phyloP scores from a whole-genome alignment of 177 flowering plant species.

The Tripterygium wilfordii region DNA sequence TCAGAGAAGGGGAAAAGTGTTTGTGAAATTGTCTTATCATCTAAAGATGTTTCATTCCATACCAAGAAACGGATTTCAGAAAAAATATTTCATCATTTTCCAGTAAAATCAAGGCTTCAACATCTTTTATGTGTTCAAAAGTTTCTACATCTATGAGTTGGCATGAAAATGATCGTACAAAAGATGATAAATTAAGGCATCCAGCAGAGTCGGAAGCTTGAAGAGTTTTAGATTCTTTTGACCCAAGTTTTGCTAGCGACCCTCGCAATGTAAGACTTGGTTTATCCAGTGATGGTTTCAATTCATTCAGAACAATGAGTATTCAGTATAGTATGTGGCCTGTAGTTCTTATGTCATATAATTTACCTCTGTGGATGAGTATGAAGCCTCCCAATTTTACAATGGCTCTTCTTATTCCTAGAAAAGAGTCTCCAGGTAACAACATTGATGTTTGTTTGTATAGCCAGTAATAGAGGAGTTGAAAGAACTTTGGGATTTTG shows the following conservation, averaged over 20 bases:
- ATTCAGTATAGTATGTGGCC: background rate
- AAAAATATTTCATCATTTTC: conserved; percentile 1
- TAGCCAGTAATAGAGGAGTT: background rate
- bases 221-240: background rate
- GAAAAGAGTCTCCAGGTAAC: background rate
- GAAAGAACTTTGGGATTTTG: background rate
- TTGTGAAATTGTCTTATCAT: too few relatives aligned
- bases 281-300: conserved; percentile 7
- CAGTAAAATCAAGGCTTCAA: conserved; percentile 1
- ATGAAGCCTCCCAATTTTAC: background rate
- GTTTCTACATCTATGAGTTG: background rate
- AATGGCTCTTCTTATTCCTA: background rate
- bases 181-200: background rate
- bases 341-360: background rate
- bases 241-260: background rate
- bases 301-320: background rate
- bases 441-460: background rate
- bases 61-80: background rate
- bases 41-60: too few relatives aligned
- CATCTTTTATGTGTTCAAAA: background rate
- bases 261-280: background rate
- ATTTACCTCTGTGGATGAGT: background rate
- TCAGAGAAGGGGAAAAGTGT: too few relatives aligned
- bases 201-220: background rate
- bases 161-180: conserved; percentile 1